Base-by-base conservation (phyloP, 257 asterid species). In the Lycium barbarum region DNA sequence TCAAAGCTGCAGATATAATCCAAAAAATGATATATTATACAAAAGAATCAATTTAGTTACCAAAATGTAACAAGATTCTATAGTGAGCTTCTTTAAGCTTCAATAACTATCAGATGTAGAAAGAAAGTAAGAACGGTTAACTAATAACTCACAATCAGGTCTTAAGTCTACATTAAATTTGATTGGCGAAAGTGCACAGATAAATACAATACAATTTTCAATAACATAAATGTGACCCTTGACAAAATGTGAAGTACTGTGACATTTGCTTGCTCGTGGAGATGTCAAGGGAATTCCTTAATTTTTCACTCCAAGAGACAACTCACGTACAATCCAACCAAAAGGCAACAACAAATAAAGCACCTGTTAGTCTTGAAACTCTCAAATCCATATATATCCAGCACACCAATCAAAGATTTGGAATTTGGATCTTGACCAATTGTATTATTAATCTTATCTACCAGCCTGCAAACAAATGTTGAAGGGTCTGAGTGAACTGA, bases 361-460 rank as follows among this genome's bases (percentile, higher is more conserved):
- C 92, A 91, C 93, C 93, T 91, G 91, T 91, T 91, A 86, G 93
- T 89, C 93, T 91, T 91, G 90, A 91, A 91, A 88, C 93, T 91
- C 81, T 91, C 93, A 86, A 90, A 90, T 71, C 93, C 93, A 49
- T 90, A 89, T 38, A 90, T 89, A 85, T 90, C 92, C 87, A 90
- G 93, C 88, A 90, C 93, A 22, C 93, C 92, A 66, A 89, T 90
- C 35, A 90, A 84, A 74, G 84, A 87, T 85, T 90, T 90, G 81
- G 91, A 86, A 73, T 66, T 80, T 0, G 93, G 91, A 82, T 90
- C 93, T 85, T 90, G 92, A 76, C 93, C 93, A 57, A 90, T 89
- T 80, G 92, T 88, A 82, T 84, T 88, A 82, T 90, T 90, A 51
- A 90, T 90, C 66, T 79, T 89, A 51, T 90, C 92, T 58, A 90